Conservation (phyloP, 2,329 filamentous ascomycete genomes). For the Botrytis galanthina region DNA sequence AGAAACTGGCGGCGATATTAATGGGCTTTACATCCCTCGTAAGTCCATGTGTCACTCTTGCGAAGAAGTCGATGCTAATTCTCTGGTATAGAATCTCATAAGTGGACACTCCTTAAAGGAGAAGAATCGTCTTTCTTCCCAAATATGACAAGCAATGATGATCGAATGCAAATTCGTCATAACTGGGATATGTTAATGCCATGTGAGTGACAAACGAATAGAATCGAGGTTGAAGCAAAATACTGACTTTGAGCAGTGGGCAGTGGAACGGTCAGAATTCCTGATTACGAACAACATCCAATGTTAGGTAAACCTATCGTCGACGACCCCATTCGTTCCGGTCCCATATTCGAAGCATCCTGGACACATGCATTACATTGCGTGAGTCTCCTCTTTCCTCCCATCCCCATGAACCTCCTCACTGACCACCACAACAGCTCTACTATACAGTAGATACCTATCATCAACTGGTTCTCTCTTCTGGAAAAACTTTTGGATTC, state of each 20-base stretch:
- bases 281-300: conserved; percentile 36
- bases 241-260: conserved; percentile 28
- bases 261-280: conserved; percentile 37
- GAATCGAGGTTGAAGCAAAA: background rate
- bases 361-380: conserved; percentile 41
- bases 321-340: conserved; percentile 36
- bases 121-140: conserved; percentile 37
- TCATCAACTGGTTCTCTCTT: conserved; percentile 36
- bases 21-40: conserved; percentile 39
- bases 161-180: conserved; percentile 36
- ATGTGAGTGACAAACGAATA: conserved; percentile 24
- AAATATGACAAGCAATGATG: conserved; percentile 37
- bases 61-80: background rate
- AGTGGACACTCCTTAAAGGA: conserved; percentile 35
- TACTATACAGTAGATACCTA: conserved; percentile 40
- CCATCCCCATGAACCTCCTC: background rate
- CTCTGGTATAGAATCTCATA: conserved; percentile 28
- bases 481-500: conserved; percentile 33
- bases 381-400: conserved; percentile 15
- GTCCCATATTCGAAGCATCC: conserved; percentile 38
- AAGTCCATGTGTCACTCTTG: conserved; percentile 18
- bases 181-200: conserved; percentile 40
- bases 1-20: conserved; percentile 40
- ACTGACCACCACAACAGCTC: conserved; percentile 21
- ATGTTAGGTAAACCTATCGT: conserved; percentile 38